phyloP scores from a whole-genome alignment of 140 eudicot genomes.

The Cichorium intybus region DNA sequence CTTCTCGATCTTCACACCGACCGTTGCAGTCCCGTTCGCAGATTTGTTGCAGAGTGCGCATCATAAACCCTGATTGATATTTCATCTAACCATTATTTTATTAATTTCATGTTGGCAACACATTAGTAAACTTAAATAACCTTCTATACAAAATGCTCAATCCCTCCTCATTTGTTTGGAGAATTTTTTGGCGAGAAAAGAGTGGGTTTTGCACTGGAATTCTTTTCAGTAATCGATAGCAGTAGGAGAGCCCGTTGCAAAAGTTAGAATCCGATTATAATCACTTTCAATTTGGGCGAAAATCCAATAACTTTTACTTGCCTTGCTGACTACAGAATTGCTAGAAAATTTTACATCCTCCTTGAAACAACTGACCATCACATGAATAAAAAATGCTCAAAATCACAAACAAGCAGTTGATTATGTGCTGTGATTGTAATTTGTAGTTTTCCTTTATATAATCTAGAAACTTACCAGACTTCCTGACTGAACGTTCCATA shows the following conservation, averaged over 20 bases:
- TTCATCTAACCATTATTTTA: not conserved
- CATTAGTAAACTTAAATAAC: not conserved
- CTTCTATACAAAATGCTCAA: not conserved
- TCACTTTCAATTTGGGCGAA: not conserved
- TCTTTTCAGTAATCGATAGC: not conserved
- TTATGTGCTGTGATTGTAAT: not conserved
- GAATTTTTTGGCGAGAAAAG: not conserved
- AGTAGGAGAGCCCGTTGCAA: not conserved
- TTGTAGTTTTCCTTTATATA: not conserved
- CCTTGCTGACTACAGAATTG: not conserved
- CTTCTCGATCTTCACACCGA: slow-evolving; percentile 60
- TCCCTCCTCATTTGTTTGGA: not conserved
- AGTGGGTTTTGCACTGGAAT: not conserved
- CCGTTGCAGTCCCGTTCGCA: slow-evolving; percentile 71
- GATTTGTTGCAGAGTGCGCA: slow-evolving; percentile 55
- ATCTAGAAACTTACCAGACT: not conserved
- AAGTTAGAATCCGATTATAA: not conserved
- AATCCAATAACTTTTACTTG: not conserved
- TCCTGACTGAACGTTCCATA: slow-evolving; percentile 11
- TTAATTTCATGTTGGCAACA: not conserved
- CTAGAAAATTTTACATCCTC: not conserved
- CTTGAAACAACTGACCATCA: not conserved
- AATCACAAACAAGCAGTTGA: not conserved
- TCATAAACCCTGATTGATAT: slow-evolving; percentile 5
- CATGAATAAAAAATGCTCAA: not conserved